Conservation (phyloP, 2,329 filamentous ascomycete species). For the Colletotrichum viniferum region DNA sequence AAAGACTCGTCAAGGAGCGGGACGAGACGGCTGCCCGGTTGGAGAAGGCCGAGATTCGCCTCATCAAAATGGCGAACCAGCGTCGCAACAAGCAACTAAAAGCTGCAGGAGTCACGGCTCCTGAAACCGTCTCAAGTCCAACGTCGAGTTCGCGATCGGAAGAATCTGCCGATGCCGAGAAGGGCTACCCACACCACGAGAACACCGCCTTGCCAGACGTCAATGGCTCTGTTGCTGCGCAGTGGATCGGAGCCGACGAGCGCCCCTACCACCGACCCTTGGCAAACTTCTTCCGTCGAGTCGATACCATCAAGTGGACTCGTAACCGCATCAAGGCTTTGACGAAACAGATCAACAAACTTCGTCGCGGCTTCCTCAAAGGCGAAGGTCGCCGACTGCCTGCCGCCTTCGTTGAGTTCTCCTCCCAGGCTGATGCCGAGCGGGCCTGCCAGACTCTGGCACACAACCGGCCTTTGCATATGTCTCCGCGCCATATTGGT, state of each 20-base stretch:
- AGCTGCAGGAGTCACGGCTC: background rate
- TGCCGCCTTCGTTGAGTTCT: slow-evolving; percentile 93
- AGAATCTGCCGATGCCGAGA: slow-evolving; percentile 24
- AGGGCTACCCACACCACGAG: slow-evolving; percentile 30
- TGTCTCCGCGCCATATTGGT: slow-evolving; percentile 85
- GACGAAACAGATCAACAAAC: slow-evolving; percentile 56
- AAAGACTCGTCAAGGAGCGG: slow-evolving; percentile 77
- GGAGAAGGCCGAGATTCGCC: slow-evolving; percentile 80
- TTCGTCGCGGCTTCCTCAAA: slow-evolving; percentile 67
- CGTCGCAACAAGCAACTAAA: slow-evolving; percentile 24
- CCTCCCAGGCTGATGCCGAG: slow-evolving; percentile 82
- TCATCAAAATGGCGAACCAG: slow-evolving; percentile 75
- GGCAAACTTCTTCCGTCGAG: slow-evolving; percentile 79
- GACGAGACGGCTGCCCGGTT: slow-evolving; percentile 78
- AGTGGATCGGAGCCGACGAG: slow-evolving; percentile 75
- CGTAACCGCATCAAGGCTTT: slow-evolving; percentile 55
- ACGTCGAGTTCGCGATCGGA: background rate
- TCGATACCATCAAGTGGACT: slow-evolving; percentile 93
- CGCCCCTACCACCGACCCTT: slow-evolving; percentile 75
- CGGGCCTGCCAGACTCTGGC: slow-evolving; percentile 81
- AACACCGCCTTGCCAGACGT: slow-evolving; percentile 39
- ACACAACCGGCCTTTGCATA: slow-evolving; percentile 81
- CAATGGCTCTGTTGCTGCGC: slow-evolving; percentile 64
- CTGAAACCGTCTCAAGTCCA: slow-evolving; percentile 28
- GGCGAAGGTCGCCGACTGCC: slow-evolving; percentile 64